phyloP scores from a whole-genome alignment of 2,329 filamentous ascomycete species.

The Bipolaris gigantea region DNA sequence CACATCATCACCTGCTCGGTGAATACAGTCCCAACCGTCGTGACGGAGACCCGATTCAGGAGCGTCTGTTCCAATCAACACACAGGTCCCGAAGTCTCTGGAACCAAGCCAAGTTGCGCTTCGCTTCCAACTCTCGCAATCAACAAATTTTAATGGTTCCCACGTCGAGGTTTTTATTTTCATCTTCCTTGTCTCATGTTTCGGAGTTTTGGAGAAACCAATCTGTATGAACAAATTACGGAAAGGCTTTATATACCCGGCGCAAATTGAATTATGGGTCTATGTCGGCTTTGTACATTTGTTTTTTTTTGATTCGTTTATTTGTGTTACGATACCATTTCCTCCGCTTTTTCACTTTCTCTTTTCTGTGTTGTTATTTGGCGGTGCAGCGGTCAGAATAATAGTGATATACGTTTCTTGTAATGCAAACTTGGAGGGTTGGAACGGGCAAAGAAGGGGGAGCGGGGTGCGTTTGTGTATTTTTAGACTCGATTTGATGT shows the following conservation, averaged over 20 bases:
- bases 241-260: background rate
- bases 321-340: background rate
- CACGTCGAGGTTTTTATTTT: background rate
- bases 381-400: background rate
- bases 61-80: background rate
- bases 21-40: background rate
- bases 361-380: background rate
- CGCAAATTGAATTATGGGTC: background rate
- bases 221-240: background rate
- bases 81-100: background rate
- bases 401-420: background rate
- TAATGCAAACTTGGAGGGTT: background rate
- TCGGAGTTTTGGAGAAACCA: background rate
- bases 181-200: background rate
- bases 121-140: constrained; percentile 1
- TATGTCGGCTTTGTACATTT: background rate
- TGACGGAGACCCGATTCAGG: background rate
- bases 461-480: background rate
- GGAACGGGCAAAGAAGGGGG: too few species aligned
- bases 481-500: background rate
- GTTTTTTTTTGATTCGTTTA: background rate
- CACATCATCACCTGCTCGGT: background rate
- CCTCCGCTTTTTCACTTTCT: background rate
- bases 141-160: background rate
- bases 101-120: background rate